Evolutionary conservation across 352 stramenopile genomes (phyloP), one percentile per base, ranked within the genome.

Genomic region (Globisporangium irregulare): DNA sequence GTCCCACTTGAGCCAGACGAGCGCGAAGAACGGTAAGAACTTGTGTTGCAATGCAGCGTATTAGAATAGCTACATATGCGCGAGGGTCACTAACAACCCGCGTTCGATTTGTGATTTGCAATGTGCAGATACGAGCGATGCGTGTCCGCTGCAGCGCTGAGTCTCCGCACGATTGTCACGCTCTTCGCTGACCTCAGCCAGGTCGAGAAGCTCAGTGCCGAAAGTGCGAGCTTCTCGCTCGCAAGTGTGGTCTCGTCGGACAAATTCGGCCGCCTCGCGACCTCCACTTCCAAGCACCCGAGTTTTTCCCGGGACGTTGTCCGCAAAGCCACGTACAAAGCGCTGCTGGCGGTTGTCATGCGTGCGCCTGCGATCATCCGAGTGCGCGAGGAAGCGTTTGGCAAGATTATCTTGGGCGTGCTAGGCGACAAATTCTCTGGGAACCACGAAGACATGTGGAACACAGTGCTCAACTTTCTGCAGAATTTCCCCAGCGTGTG

Each of bases 381-480:
- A 34, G 64, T 57, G 1, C 78, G 80, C 3, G 69, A 88, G 71
- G 82, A 92, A 63, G 72, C 74, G 7, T 94, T 91, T 67, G 86
- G 79, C 24, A 91, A 91, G 60, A 77, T 92, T 54, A 75, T 93
- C 27, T 72, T 95, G 8, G 80, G 86, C 7, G 77, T 75, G 1
- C 36, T 94, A n/a, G 76, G 79, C 18, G 87, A 95, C 69, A 94
- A 93, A 62, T 78, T 74, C 55, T 70, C 85, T 10, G 70, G 64
- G 0, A 95, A 95, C 67, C 76, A 91, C 46, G 75, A 89, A 18
- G 77, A 76, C 1, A 85, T 93, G 73, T 94, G 84, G 84, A 87
- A 89, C 53, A 78, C 83, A 12, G 79, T 92, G 41, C 73, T 95
- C n/a, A 84, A 76, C 7, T 93, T 91, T 51, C 60, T 94, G 38